Conservation (phyloP, 257 asterid species). For the Nicotiana knightiana region DNA sequence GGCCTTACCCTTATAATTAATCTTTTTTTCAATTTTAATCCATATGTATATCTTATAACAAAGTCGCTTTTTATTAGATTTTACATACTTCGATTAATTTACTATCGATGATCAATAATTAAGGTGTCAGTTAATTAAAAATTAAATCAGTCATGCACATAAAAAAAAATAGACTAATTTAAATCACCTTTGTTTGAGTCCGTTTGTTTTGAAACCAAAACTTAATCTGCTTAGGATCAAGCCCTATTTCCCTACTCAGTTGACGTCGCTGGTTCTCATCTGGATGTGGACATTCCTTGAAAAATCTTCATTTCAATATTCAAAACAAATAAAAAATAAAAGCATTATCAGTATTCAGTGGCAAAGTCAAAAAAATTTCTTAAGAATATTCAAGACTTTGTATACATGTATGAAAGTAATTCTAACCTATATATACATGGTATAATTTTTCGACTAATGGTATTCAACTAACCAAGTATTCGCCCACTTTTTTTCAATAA, state of each 20-base stretch:
- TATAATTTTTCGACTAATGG: too few species aligned
- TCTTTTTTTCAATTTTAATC: background rate
- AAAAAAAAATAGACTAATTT: background rate
- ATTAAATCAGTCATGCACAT: too few species aligned
- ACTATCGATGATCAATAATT: too few species aligned
- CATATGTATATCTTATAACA: too few species aligned
- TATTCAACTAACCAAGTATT: too few species aligned
- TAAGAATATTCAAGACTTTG: too few species aligned
- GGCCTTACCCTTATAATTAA: background rate
- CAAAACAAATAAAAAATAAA: background rate
- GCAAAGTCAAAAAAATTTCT: too few species aligned
- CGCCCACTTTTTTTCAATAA: too few species aligned
- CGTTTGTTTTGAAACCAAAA: slow-evolving; percentile 78
- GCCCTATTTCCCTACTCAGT: slow-evolving; percentile 43
- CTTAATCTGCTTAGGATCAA: slow-evolving; percentile 54
- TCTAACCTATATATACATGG: too few species aligned
- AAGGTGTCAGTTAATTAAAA: background rate
- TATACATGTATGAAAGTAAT: too few species aligned
- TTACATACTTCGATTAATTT: background rate
- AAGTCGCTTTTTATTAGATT: too few species aligned
- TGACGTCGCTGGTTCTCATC: slow-evolving; percentile 49
- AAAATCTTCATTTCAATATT: slow-evolving; percentile 38
- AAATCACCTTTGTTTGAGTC: slow-evolving; percentile 47
- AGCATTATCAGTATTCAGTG: background rate
- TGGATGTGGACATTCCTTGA: slow-evolving; percentile 53